These are phyloP conservation scores for Beauveria caledonica DNA, from an alignment of 2,329 filamentous ascomycete species.

Conservation along the genomic window DNA sequence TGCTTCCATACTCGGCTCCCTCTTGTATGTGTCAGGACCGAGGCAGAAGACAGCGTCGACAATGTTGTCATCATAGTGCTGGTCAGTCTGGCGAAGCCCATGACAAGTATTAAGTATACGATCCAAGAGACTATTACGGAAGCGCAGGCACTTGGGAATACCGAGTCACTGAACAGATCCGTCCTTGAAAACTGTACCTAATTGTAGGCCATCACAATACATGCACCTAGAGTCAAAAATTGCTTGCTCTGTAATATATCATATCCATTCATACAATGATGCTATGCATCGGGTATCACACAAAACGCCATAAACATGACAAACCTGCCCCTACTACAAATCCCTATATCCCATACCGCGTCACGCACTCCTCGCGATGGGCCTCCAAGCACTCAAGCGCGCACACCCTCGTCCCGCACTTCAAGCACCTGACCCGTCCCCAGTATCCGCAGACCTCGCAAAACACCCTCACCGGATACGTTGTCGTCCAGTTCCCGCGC, in stretches of 20 bases:
- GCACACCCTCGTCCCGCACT: conserved; percentile 72
- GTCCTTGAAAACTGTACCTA: neutral
- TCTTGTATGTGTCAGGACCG: too few species aligned
- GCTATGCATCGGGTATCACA: conserved; percentile 6
- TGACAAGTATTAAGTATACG: too few species aligned
- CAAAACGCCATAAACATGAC: neutral
- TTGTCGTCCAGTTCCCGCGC: conserved; percentile 35
- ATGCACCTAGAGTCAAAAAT: too few species aligned
- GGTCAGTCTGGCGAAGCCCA: too few species aligned
- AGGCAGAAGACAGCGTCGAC: too few species aligned
- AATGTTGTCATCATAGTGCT: too few species aligned
- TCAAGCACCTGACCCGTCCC: conserved; percentile 67
- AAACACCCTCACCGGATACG: conserved; percentile 55
- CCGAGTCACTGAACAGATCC: too few species aligned
- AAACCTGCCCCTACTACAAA: neutral
- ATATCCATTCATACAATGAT: neutral
- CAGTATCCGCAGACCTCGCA: conserved; percentile 79
- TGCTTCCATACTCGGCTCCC: too few species aligned
- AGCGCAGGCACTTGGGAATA: too few species aligned
- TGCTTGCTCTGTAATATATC: neutral
- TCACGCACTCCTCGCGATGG: conserved; percentile 65
- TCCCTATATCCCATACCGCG: conserved; percentile 46
- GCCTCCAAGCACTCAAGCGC: conserved; percentile 65
- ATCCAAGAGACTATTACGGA: too few species aligned
- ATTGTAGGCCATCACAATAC: neutral